These are phyloP conservation scores for Penicillium manginii DNA, from an alignment of 495 filamentous ascomycete genomes.

Conservation along the genomic window DNA sequence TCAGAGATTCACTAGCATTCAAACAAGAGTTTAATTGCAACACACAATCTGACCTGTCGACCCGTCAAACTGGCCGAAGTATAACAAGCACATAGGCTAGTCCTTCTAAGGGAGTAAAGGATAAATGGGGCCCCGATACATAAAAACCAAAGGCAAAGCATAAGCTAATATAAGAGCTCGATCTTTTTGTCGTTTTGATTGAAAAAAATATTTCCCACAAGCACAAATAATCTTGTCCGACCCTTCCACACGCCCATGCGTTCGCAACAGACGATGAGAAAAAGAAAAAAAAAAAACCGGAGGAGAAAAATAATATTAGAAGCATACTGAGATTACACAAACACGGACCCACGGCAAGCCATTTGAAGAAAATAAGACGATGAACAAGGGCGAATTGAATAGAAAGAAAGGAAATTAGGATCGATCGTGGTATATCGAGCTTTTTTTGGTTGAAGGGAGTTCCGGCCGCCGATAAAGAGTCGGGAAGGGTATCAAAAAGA, in stretches of 20 bases:
- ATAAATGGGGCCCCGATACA: too few species aligned
- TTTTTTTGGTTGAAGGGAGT: slow-evolving; percentile 26
- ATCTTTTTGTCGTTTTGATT: neutral
- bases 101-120: too few species aligned
- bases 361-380: slow-evolving; percentile 3
- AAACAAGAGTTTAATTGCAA: slow-evolving; percentile 19
- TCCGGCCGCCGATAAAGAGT: slow-evolving; percentile 44
- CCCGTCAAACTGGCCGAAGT: slow-evolving; percentile 9
- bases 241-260: slow-evolving; percentile 7
- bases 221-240: neutral
- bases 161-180: neutral
- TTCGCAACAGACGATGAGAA: slow-evolving; percentile 6
- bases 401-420: slow-evolving; percentile 17
- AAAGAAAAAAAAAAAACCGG: too few species aligned
- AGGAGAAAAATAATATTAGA: slow-evolving; percentile 27
- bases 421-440: slow-evolving; percentile 20
- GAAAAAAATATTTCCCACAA: neutral
- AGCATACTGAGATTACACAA: slow-evolving; percentile 30
- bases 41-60: slow-evolving; percentile 1
- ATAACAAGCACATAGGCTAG: slow-evolving; percentile 1
- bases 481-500: slow-evolving; percentile 53
- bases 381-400: slow-evolving; percentile 5
- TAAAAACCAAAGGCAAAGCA: neutral
- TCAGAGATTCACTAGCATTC: too few species aligned
- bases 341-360: slow-evolving; percentile 24